phyloP scores from a whole-genome alignment of 208 protist genomes.

The Strigomonas culicis region DNA sequence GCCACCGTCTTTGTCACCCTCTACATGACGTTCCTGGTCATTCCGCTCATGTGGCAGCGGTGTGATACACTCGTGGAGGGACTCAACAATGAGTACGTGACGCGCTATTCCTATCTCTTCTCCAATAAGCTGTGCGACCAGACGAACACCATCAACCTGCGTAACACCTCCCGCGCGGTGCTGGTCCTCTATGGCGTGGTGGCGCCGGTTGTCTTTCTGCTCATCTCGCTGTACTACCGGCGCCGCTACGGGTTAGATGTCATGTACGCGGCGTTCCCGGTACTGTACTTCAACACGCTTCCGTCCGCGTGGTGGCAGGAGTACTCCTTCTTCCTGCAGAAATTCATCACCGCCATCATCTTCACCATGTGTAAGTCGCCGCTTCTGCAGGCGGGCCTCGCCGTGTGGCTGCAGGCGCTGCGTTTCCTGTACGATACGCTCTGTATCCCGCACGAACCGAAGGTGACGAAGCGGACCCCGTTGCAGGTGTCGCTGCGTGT shows the following conservation, averaged over 20 bases:
- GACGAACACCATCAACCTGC: neutral
- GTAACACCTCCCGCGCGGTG: conserved; percentile 4
- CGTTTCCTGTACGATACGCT: neutral
- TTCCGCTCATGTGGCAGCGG: conserved; percentile 17
- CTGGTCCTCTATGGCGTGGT: conserved; percentile 21
- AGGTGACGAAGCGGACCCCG: neutral
- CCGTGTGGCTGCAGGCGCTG: conserved; percentile 13
- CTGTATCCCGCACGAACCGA: neutral
- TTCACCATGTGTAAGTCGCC: conserved; percentile 1
- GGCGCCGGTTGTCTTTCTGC: conserved; percentile 5
- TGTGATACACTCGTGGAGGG: conserved; percentile 16
- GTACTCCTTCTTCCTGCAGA: conserved; percentile 12
- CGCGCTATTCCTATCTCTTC: neutral
- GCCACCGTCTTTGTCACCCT: conserved; percentile 14
- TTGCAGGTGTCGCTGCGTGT: neutral
- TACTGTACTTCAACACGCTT: conserved; percentile 7
- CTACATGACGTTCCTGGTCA: conserved; percentile 12
- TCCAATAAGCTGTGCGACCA: conserved; percentile 14
- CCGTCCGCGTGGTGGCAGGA: conserved; percentile 6
- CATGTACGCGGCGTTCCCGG: conserved; percentile 18
- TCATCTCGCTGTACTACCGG: neutral
- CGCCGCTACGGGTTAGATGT: conserved; percentile 19
- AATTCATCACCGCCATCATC: conserved; percentile 5
- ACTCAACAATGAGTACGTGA: neutral
- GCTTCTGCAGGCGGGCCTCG: conserved; percentile 5